Conservation (phyloP, 2,329 filamentous ascomycete species). For the Penicillium sp. region DNA sequence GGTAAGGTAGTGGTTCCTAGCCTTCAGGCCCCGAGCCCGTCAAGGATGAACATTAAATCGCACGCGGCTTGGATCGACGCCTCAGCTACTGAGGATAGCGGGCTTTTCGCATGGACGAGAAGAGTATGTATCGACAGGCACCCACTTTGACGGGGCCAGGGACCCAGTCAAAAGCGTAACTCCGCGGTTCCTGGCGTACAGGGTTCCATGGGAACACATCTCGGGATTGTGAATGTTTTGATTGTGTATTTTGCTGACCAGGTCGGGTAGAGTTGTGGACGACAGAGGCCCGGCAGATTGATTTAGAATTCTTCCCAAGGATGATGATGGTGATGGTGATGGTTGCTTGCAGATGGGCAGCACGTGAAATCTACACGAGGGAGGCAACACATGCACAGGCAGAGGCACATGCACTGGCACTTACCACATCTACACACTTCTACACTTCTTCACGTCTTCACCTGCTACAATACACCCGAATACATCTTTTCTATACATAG, state of each 20-base stretch:
- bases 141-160: conserved; percentile 3
- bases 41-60: conserved; percentile 5
- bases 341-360: too few relatives aligned
- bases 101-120: conserved; percentile 6
- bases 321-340: too few relatives aligned
- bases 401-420: too few relatives aligned
- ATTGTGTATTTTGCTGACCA: not conserved
- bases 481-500: too few relatives aligned
- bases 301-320: too few relatives aligned
- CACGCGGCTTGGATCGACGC: conserved; percentile 1
- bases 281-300: too few relatives aligned
- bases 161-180: conserved; percentile 2
- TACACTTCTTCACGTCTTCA: too few relatives aligned
- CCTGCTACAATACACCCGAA: too few relatives aligned
- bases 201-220: conserved; percentile 8
- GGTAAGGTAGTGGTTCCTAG: conserved; percentile 1
- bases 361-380: not conserved
- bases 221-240: not conserved
- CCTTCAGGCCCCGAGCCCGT: not conserved
- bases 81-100: conserved; percentile 6
- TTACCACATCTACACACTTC: too few relatives aligned
- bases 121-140: conserved; percentile 25
- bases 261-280: too few relatives aligned
- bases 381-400: too few relatives aligned
- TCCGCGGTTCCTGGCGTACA: conserved; percentile 13